Percentiles rank a stretch among this genome's conserved stretches.
Evolutionary conservation across 805 yeast genomes (phyloP).

Genomic region (Nakazawaea pomicola): DNA sequence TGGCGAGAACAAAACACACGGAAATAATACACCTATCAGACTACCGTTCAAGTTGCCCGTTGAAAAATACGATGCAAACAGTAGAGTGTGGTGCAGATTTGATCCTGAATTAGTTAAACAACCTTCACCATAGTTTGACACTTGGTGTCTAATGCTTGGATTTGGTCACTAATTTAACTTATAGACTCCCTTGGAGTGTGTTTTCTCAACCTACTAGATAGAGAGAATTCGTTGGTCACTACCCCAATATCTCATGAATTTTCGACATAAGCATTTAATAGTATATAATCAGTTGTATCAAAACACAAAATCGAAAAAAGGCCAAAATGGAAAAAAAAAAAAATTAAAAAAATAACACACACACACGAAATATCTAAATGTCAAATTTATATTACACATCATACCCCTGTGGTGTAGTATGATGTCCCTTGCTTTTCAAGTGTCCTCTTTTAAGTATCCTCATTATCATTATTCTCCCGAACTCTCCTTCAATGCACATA

Average conservation of each 20-base stretch:
- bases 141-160: too few species aligned
- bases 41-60: slow-evolving; percentile 56
- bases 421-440: background rate
- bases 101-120: slow-evolving; percentile 1
- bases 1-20: slow-evolving; percentile 27
- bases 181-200: too few species aligned
- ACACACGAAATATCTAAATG: background rate
- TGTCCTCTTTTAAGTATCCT: background rate
- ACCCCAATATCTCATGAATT: too few species aligned
- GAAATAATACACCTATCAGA: slow-evolving; percentile 30
- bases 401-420: too few species aligned
- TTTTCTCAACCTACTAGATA: too few species aligned
- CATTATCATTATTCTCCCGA: background rate
- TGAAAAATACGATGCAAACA: slow-evolving; percentile 29
- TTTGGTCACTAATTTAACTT: too few species aligned
- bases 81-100: slow-evolving; percentile 44
- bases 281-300: too few species aligned
- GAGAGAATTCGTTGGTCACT: too few species aligned
- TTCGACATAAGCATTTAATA: too few species aligned
- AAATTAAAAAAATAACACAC: background rate
- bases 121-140: too few species aligned
- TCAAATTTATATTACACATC: background rate
- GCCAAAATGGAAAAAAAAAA: background rate
- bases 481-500: background rate
- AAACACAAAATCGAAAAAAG: background rate